phyloP scores from a whole-genome alignment of 2,329 filamentous ascomycete genomes.

The Arthrocladium fulminans region DNA sequence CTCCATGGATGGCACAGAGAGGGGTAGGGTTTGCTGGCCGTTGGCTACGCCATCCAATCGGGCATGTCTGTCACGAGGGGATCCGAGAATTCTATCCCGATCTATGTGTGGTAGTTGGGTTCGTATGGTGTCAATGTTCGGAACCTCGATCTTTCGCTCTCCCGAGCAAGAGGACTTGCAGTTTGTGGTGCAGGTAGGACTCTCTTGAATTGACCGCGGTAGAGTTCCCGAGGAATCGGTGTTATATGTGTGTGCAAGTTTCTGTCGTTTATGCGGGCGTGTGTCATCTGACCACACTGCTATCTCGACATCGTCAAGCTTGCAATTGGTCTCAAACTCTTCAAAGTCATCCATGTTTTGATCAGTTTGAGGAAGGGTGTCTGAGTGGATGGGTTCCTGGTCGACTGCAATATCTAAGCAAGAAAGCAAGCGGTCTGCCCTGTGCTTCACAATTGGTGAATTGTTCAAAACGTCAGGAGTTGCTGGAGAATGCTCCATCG shows the following conservation, averaged over 20 bases:
- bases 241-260: background rate
- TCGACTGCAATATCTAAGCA: background rate
- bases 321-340: background rate
- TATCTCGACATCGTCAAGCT: background rate
- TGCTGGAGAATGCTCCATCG: background rate
- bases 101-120: background rate
- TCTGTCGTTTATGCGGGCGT: background rate
- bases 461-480: background rate
- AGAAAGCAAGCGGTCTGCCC: background rate
- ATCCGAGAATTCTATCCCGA: background rate
- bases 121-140: background rate
- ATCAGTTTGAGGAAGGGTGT: background rate
- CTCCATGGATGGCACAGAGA: background rate
- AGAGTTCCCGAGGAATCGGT: background rate
- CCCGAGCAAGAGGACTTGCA: background rate
- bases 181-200: too few relatives aligned
- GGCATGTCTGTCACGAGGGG: background rate
- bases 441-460: background rate
- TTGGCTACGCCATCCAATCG: background rate
- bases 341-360: background rate
- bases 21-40: background rate
- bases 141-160: background rate
- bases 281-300: background rate
- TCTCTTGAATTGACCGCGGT: background rate
- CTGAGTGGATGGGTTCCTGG: background rate